phyloP scores from a whole-genome alignment of 192 early-diverging fungal genomes.

The Entophlyctis luteolus region DNA sequence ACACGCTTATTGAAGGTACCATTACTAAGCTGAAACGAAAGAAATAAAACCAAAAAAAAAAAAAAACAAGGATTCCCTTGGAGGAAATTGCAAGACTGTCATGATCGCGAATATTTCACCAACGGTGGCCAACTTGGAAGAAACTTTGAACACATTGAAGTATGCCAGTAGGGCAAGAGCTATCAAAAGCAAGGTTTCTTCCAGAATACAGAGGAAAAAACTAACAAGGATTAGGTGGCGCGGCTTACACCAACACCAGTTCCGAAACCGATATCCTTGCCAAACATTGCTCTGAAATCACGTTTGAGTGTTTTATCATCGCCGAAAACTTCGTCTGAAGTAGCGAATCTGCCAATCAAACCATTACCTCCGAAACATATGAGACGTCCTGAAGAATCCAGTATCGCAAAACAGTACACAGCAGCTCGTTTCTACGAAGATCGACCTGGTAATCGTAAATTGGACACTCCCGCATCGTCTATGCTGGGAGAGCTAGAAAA shows the following conservation, averaged over 20 bases:
- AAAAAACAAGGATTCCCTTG: conserved; percentile 54
- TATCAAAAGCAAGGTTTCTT: conserved; percentile 63
- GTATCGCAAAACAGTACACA: not conserved
- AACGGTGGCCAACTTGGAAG: conserved; percentile 60
- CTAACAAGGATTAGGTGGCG: not conserved
- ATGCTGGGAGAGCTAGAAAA: conserved; percentile 21
- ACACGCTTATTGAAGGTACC: conserved; percentile 64
- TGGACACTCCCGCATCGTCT: too few species aligned
- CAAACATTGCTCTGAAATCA: not conserved
- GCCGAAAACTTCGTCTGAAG: not conserved
- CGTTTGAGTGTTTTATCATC: not conserved
- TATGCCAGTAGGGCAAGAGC: conserved; percentile 68
- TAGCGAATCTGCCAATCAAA: not conserved
- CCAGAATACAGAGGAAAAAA: not conserved
- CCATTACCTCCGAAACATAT: too few species aligned
- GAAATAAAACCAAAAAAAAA: not conserved
- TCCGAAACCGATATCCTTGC: not conserved
- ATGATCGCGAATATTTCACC: conserved; percentile 78
- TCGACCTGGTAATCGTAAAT: too few species aligned
- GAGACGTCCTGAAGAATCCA: too few species aligned
- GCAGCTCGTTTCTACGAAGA: too few species aligned
- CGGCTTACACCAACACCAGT: not conserved
- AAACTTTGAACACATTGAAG: conserved; percentile 75
- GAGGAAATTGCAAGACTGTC: conserved; percentile 74
- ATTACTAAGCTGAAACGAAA: not conserved